Base-by-base conservation (phyloP, 2,329 filamentous ascomycete species). In the Thelonectria rubi region DNA sequence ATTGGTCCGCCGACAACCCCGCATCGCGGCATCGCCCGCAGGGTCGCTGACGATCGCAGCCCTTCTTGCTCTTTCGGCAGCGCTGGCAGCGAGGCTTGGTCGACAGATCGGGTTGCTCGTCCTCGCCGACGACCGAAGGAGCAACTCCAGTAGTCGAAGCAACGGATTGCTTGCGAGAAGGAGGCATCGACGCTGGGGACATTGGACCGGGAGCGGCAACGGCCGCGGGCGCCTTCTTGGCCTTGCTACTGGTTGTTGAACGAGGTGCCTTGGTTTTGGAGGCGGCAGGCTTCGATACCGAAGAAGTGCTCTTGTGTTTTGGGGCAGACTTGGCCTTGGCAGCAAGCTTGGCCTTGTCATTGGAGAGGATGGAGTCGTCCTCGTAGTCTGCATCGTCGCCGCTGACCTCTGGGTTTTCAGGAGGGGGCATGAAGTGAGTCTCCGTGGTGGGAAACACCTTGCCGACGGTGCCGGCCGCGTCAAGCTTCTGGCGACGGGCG, bases 31-130 rank as follows among this genome's bases (percentile, higher is more conserved):
- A 99, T 65, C 95, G 88, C 58, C 93, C 92, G 74, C 95, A 99
- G 26, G 95, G 95, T 40, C 95, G 90, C 79, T 98, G 95, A 60
- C 95, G 90, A 80, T 99, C 95, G 75, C 95, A 99, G 12, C 95
- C 95, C 81, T 99, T 99, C 85, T 99, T 99, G 81, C 94, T 98
- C 87, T 99, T 99, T 73, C 95, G 91, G 84, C 95, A 99, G 60
- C 95, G 91, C 77, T 99, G 95, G 82, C 95, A 99, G 65, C 95
- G 93, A 58, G 95, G 95, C 80, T 98, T 97, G 68, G 91, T 94
- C 0, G 94, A 97, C 18, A 98, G 81, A 71, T 99, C 94, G 3
- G 94, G 95, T 50, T 97, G 83, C 59, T 97, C 94, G 67, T 97
- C 94, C 67, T 97, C 77, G 68, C 93, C 92, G 32, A 83, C 82